A percentile compares a stretch with the other conserved stretches of the same genome.
Evolutionary conservation across 2,329 filamentous ascomycete genomes (phyloP).

Genomic region (Monosporascus sp.): DNA sequence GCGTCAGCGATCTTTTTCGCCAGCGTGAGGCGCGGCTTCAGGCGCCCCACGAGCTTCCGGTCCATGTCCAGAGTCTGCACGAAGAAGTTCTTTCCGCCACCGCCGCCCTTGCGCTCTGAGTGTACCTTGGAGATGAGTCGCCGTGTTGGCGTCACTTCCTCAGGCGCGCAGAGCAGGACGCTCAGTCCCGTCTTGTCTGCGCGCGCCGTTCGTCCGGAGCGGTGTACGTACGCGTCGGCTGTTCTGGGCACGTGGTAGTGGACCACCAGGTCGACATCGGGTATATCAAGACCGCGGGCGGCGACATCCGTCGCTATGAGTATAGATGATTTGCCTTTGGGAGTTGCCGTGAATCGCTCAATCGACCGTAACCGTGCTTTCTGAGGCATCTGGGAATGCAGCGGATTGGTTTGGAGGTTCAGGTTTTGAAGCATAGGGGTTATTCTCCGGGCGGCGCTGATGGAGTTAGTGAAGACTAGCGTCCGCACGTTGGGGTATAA

Average conservation of each 20-base stretch:
- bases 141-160: conserved; percentile 81
- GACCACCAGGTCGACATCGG: conserved; percentile 79
- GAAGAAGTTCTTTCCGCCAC: conserved; percentile 49
- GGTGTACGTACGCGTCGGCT: conserved; percentile 91
- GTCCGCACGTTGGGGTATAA: conserved; percentile 76
- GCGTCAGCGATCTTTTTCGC: conserved; percentile 87
- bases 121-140: conserved; percentile 87
- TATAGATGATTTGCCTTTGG: conserved; percentile 52
- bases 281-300: conserved; percentile 88
- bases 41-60: conserved; percentile 65
- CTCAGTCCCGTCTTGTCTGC: conserved; percentile 72
- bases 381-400: conserved; percentile 94
- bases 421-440: conserved; percentile 80
- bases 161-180: conserved; percentile 82
- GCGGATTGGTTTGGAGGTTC: conserved; percentile 65
- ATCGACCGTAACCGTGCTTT: conserved; percentile 91
- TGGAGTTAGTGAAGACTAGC: conserved; percentile 93
- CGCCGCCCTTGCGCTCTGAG: conserved; percentile 42
- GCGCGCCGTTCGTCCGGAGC: conserved; percentile 89
- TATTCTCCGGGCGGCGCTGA: conserved; percentile 82
- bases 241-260: conserved; percentile 93
- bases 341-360: conserved; percentile 73
- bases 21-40: conserved; percentile 72
- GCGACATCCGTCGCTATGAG: conserved; percentile 92
- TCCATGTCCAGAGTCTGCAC: conserved; percentile 82